These are phyloP conservation scores for Kuraishia molischiana DNA, from an alignment of 805 yeast genomes.

Conservation along the genomic window DNA sequence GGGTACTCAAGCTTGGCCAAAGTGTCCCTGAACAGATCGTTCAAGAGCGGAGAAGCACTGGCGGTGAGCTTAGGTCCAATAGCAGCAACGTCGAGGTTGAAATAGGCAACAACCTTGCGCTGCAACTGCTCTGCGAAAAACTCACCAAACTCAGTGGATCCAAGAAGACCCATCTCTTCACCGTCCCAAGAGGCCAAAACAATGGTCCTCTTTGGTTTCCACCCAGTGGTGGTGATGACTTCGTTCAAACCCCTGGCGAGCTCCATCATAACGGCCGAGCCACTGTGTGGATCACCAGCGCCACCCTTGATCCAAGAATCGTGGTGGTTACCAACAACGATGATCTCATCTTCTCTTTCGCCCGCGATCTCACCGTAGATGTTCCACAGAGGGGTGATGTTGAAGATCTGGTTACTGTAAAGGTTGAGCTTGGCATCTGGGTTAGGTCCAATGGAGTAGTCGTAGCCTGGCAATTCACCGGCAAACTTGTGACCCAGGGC, in stretches of 20 bases:
- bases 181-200: conserved; percentile 20
- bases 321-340: conserved; percentile 37
- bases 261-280: conserved; percentile 32
- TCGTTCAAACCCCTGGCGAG: conserved; percentile 31
- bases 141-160: conserved; percentile 57
- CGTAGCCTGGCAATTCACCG: conserved; percentile 25
- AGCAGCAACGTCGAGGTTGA: conserved; percentile 61
- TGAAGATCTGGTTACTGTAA: conserved; percentile 23
- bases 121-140: conserved; percentile 35
- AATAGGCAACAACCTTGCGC: conserved; percentile 49
- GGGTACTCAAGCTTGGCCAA: conserved; percentile 41
- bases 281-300: conserved; percentile 32
- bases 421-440: conserved; percentile 21
- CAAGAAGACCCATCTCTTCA: conserved; percentile 31
- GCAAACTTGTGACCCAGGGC: conserved; percentile 17
- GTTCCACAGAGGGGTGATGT: conserved; percentile 27
- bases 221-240: conserved; percentile 26
- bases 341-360: conserved; percentile 28
- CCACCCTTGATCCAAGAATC: conserved; percentile 36
- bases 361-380: conserved; percentile 41
- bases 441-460: conserved; percentile 48
- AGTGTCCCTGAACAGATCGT: conserved; percentile 31
- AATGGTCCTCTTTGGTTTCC: conserved; percentile 16
- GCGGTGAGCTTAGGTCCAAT: conserved; percentile 43
- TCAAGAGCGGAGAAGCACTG: conserved; percentile 51